Base-by-base conservation (phyloP, 2,329 filamentous ascomycete genomes). In the Fusarium fujikuroi region DNA sequence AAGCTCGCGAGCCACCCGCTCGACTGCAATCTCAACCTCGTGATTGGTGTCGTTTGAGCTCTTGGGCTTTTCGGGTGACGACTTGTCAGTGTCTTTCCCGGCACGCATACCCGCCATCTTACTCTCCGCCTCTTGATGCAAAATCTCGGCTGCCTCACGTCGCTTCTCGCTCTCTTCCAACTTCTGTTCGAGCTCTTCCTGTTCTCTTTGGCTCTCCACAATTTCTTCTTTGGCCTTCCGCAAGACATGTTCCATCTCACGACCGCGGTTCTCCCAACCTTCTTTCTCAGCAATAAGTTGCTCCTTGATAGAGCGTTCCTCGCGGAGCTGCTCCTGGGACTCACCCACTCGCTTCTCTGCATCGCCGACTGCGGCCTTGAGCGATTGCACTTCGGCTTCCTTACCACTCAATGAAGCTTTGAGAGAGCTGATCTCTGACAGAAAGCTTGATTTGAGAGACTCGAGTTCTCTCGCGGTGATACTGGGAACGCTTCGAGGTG, bases 401-500 rank as follows among this genome's bases (percentile, higher is more conserved):
- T 96, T 97, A 54, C 96, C 96, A 77, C 92, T 95, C 15, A 99
- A 86, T 15, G 94, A 95, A 7, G 96, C 96, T 79, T 94, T 96
- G 23, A 99, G 89, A n/a, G 93, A 94, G 70, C 94, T 97, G 67
- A 99, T 97, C 80, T 98, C 94, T 0, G 95, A 97, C 58, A 97
- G 87, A 77, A 97, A 97, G 30, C 89, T 89, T 0, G 95, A 98
- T 81, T 98, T 98, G 68, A 98, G 87, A 19, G 93, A 93, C 80
- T 99, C 96, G 5, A 98, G 87, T 83, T 99, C 96, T 39, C 96
- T 91, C 4, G 96, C 93, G 4, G 95, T 97, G 75, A 98, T 92
- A 14, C 92, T 94, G 1, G 96, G 96, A 42, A 98, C 89, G 62
- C 94, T 97, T 70, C 95, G 91, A 19, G 96, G 96, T 1, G 96